Evolutionary conservation across 1,284 basidiomycete species (phyloP).

Genomic region (Ceratobasidium sp.): DNA sequence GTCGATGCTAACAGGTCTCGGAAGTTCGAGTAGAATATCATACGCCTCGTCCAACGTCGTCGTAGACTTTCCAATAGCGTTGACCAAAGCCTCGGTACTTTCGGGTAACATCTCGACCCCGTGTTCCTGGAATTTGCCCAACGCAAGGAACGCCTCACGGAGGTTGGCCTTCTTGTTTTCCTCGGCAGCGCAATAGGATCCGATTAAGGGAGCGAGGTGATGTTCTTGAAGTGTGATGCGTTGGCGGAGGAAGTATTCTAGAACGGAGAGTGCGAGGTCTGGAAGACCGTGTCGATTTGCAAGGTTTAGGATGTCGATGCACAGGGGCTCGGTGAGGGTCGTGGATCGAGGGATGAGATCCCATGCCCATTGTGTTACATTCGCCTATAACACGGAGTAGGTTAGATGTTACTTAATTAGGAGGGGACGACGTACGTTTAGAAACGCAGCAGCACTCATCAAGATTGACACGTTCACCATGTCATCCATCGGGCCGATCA

Average conservation of each 20-base stretch:
- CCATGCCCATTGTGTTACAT: slow-evolving; percentile 72
- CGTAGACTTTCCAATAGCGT: slow-evolving; percentile 60
- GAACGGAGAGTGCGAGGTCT: slow-evolving; percentile 73
- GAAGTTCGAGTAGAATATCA: no score
- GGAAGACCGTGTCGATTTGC: slow-evolving; percentile 79
- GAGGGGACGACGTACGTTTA: slow-evolving; percentile 69
- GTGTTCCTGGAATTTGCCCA: slow-evolving; percentile 70
- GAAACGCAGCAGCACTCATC: slow-evolving; percentile 67
- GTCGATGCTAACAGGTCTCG: no score
- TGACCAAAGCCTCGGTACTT: slow-evolving; percentile 69
- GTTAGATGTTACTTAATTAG: slow-evolving; percentile 1
- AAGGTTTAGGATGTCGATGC: slow-evolving; percentile 76
- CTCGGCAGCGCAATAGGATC: slow-evolving; percentile 68
- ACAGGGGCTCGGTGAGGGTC: slow-evolving; percentile 78
- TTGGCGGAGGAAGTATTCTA: slow-evolving; percentile 68
- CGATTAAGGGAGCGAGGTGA: slow-evolving; percentile 78
- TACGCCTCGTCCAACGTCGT: no score
- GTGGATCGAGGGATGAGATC: slow-evolving; percentile 65
- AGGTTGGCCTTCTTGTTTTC: slow-evolving; percentile 55
- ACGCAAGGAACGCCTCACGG: slow-evolving; percentile 70
- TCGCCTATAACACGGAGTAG: slow-evolving; percentile 63
- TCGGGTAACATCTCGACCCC: slow-evolving; percentile 63
- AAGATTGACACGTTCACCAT: slow-evolving; percentile 75
- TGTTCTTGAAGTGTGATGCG: slow-evolving; percentile 72
- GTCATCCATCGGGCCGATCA: slow-evolving; percentile 67